Percentiles rank a stretch among this genome's conserved stretches.
Conservation (phyloP, 805 yeast genomes). For the Hyphopichia homilentoma region DNA sequence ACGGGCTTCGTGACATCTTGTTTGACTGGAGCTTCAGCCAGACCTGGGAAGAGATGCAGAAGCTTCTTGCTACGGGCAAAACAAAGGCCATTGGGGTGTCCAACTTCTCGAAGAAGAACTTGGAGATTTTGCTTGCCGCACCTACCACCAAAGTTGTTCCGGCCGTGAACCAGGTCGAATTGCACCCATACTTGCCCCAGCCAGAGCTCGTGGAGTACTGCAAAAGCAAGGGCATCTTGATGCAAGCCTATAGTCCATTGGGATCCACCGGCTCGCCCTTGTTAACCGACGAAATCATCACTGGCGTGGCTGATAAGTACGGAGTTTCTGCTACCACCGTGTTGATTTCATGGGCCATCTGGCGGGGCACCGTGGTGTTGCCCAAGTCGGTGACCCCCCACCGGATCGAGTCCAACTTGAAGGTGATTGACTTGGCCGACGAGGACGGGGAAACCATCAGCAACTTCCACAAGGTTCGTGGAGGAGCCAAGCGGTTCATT, state of each 20-base stretch:
- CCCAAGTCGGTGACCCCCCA: constrained; percentile 23
- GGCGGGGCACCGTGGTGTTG: constrained; percentile 24
- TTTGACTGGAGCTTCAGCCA: constrained; percentile 15
- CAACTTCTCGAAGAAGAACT: constrained; percentile 42
- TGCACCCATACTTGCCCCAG: constrained; percentile 47
- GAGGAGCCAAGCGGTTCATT: constrained; percentile 30
- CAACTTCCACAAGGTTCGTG: constrained; percentile 17
- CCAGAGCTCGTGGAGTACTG: constrained; percentile 51
- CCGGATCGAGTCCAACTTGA: constrained; percentile 22
- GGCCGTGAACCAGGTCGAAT: constrained; percentile 48
- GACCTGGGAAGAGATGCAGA: constrained; percentile 36
- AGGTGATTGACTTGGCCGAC: constrained; percentile 20
- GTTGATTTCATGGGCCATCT: constrained; percentile 25
- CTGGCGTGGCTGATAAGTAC: constrained; percentile 17
- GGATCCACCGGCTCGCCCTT: constrained; percentile 25
- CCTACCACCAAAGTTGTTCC: constrained; percentile 39
- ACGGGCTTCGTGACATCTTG: constrained; percentile 29
- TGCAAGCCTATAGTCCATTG: constrained; percentile 29
- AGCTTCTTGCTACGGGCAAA: constrained; percentile 15
- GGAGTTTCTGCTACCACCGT: constrained; percentile 18
- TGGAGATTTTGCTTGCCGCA: constrained; percentile 41
- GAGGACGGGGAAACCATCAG: constrained; percentile 23
- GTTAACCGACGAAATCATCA: constrained; percentile 16
- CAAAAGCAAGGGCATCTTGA: constrained; percentile 33
- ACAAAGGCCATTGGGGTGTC: constrained; percentile 56